phyloP scores from a whole-genome alignment of 2,329 filamentous ascomycete genomes.

The Botrytis porri region DNA sequence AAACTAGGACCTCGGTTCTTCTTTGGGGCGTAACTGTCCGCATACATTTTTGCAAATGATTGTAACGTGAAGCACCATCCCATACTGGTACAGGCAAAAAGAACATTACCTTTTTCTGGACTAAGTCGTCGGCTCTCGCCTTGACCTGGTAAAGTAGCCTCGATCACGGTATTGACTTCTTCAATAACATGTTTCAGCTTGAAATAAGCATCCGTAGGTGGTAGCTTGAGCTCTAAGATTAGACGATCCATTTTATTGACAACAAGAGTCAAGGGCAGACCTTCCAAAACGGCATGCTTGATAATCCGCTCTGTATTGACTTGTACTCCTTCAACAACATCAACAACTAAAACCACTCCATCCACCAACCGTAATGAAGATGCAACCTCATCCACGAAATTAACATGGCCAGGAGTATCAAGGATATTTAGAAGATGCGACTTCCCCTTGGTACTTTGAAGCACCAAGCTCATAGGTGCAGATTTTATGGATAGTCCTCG shows the following conservation, averaged over 20 bases:
- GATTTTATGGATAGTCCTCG: constrained; percentile 89
- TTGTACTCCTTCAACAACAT: constrained; percentile 98
- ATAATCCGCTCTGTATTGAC: constrained; percentile 96
- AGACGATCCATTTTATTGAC: constrained; percentile 97
- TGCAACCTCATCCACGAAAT: constrained; percentile 97
- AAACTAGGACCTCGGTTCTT: constrained; percentile 43
- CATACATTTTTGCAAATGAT: constrained; percentile 96
- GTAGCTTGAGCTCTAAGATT: constrained; percentile 90
- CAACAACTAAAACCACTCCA: constrained; percentile 88
- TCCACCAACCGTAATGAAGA: constrained; percentile 83
- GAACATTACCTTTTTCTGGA: constrained; percentile 96
- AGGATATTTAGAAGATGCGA: constrained; percentile 93
- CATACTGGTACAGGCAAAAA: constrained; percentile 90
- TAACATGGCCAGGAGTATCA: constrained; percentile 95
- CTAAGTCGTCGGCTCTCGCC: constrained; percentile 80
- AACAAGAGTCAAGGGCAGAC: constrained; percentile 82
- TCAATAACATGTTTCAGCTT: constrained; percentile 99
- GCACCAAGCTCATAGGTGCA: constrained; percentile 87
- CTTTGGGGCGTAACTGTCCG: constrained; percentile 65
- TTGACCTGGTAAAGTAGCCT: constrained; percentile 76
- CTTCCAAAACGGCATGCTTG: constrained; percentile 88
- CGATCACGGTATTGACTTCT: constrained; percentile 94
- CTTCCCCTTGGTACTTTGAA: constrained; percentile 86
- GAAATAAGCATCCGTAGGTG: constrained; percentile 95
- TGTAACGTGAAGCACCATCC: constrained; percentile 94